Evolutionary conservation across 2,329 filamentous ascomycete species (phyloP), one percentile per base, ranked within the genome.

Genomic region (Leptodontidium sp.): DNA sequence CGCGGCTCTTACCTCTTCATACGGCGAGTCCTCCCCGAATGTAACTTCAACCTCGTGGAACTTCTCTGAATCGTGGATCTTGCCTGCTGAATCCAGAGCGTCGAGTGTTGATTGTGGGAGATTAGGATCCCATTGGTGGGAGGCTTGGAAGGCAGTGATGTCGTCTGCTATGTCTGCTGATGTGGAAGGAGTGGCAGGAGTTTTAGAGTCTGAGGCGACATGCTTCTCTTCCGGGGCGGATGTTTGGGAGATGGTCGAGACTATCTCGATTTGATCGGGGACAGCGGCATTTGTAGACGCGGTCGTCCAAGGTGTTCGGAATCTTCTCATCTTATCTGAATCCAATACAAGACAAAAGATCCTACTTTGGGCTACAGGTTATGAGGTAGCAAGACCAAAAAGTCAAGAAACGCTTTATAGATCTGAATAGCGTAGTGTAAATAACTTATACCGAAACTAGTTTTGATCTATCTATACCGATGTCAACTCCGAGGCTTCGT

Each of bases 21-120:
- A 91, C 0, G 89, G 89, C 2, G 89, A 91, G 76, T 89, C 81
- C 68, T 88, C 86, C 38, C 81, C 78, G 43, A 82, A 81, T 3
- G 76, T 78, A n/a, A 80, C 78, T 32, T 78, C 78, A 7, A 80
- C 73, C 43, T 77, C 78, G 55, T 78, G 76, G 53, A 80, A 78
- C 24, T 78, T 77, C 55, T 80, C 78, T 2, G 73, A 61, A 52
- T 78, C 76, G 40, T 72, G 72, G 4, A 66, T 71, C 24, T 71
- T 64, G 5, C 43, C n/a, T 17, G 68, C 73, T n/a, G 70, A 67
- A 21, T 69, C 61, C 5, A 74, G 50, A 29, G 69, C 68, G 52
- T 75, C 71, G 26, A 73, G 52, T 21, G 71, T 68, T 15, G 65
- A 67, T 50, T 71, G 72, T 9, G 73, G 69, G 15, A 76, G 66